phyloP scores from a whole-genome alignment of 202 grass and related monocot species.

The Zoysia matrella region DNA sequence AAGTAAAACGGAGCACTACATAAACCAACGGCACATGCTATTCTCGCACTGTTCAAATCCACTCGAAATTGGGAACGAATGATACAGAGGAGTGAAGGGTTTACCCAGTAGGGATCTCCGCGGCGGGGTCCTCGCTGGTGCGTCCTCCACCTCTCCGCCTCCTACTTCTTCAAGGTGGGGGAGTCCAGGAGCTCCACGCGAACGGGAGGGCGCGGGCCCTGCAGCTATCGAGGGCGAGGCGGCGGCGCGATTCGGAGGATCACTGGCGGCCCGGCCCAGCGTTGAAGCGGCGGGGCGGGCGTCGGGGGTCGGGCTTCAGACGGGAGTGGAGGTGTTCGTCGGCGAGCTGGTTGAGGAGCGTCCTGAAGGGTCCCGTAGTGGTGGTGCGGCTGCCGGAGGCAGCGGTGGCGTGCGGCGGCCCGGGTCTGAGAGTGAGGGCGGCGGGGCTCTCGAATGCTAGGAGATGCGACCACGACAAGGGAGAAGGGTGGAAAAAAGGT shows the following conservation, averaged over 20 bases:
- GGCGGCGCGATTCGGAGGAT: too few species aligned
- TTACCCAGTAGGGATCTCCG: neutral
- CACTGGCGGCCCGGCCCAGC: too few species aligned
- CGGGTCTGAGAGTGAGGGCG: neutral
- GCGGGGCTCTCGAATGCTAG: neutral
- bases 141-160: neutral
- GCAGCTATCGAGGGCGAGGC: neutral
- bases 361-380: neutral
- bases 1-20: neutral
- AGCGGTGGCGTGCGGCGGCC: too few species aligned
- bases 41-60: neutral
- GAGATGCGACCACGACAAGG: too few species aligned
- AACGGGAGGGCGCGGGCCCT: neutral
- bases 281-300: too few species aligned
- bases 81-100: neutral
- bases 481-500: too few species aligned
- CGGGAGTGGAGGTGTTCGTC: neutral
- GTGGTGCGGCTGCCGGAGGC: neutral
- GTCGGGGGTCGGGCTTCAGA: neutral
- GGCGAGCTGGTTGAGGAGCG: neutral
- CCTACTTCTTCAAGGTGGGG: neutral
- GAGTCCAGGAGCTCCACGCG: neutral
- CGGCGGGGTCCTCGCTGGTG: neutral
- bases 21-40: neutral
- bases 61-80: neutral